A percentile compares a stretch with the other conserved stretches of the same genome.
phyloP scores from a whole-genome alignment of 306 rosid genomes.

The Sicyos edulis region DNA sequence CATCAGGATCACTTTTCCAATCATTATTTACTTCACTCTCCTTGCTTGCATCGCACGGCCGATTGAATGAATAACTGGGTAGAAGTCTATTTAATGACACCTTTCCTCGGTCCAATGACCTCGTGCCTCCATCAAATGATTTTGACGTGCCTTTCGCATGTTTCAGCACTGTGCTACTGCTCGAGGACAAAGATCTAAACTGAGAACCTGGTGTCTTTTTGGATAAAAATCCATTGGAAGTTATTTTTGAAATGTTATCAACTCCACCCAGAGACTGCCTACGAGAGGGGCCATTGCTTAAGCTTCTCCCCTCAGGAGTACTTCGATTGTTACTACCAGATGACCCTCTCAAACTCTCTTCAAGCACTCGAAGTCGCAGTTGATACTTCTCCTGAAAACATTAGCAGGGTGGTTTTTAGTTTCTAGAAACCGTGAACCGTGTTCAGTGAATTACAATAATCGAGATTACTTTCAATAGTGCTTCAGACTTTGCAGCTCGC shows the following conservation, averaged over 20 bases:
- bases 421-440: neutral
- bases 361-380: conserved; percentile 84
- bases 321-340: conserved; percentile 60
- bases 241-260: conserved; percentile 64
- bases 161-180: conserved; percentile 77
- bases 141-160: conserved; percentile 96
- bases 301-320: conserved; percentile 69
- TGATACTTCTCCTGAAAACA: conserved; percentile 75
- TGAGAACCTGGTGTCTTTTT: conserved; percentile 72
- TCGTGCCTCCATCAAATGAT: conserved; percentile 97
- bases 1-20: conserved; percentile 74
- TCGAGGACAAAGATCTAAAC: conserved; percentile 56
- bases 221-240: conserved; percentile 75
- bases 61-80: conserved; percentile 66
- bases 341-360: conserved; percentile 87
- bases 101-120: conserved; percentile 89
- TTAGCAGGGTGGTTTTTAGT: neutral
- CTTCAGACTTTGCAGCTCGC: conserved; percentile 70
- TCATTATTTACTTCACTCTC: conserved; percentile 42
- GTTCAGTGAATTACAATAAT: conserved; percentile 18
- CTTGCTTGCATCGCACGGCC: conserved; percentile 66
- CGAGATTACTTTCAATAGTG: conserved; percentile 86
- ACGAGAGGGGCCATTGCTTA: conserved; percentile 86
- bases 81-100: conserved; percentile 62
- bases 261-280: conserved; percentile 97